Base-by-base conservation (phyloP, 2,329 filamentous ascomycete species). In the Aspergillaceae sp. region DNA sequence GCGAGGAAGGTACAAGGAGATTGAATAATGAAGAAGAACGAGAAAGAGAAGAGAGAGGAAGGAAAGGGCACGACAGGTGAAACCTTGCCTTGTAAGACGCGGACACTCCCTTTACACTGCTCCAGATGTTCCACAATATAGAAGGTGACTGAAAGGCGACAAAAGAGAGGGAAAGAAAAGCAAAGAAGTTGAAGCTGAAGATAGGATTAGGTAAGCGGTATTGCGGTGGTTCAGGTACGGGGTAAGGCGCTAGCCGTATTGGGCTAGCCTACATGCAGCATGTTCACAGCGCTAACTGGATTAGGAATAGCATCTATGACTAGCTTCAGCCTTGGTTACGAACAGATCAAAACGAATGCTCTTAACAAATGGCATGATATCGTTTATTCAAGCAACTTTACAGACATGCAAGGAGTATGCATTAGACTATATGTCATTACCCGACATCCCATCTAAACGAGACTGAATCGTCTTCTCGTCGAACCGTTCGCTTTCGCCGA, bases 401-500 rank as follows among this genome's bases (percentile, higher is more conserved):
- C 19, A 19, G 19, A 19, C 19, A 19, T 4, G 10, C 30, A 7
- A 33, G 4, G 30, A 10, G 10, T 37, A 5, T 37, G n/a, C 19
- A 8, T 36, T n/a, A 36, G 11, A 38, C 19, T 36, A 36, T 19
- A 36, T 9, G 26, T 38, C 36, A 8, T 38, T 38, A 9, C 28
- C 40, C 3, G 19, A 8, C 8, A 35, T 30, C 10, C 42, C 42
- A 36, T 65, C 61, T 38, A 67, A 47, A 33, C 64, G 58, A 26
- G 59, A 55, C 41, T 61, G 57, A 47, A 71, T 65, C 28, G 64
- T 67, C 50, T 62, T 64, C 45, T 67, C 64, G 36, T 67, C 64
- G 48, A 68, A 64, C 5, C 49, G 55, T 19, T 64, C 64, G 43
- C 55, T 52, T 8, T 66, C 63, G 7, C 63, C 64, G 27, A 57